Base-by-base conservation (phyloP, 805 yeast genomes). In the Clavispora santaluciae region DNA sequence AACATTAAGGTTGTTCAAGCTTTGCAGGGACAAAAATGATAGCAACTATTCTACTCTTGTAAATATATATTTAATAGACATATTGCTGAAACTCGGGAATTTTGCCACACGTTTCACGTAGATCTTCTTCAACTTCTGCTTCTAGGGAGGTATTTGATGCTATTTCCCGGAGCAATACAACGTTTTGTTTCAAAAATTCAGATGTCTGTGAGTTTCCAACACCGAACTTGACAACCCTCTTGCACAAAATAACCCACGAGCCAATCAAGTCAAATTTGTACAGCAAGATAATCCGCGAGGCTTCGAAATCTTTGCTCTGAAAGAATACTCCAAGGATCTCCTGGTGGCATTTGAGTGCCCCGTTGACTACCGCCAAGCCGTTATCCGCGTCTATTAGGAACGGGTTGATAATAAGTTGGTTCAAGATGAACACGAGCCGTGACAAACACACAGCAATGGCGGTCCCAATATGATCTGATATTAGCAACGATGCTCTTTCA, bases 1-100 rank as follows among this genome's bases (percentile, higher is more conserved):
- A 90, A 89, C 62, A 83, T 86, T 59, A 78, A 81, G 65, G 83
- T 90, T 38, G 95, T 90, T 15, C 81, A 84, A 46, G 62, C 70
- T 2, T 62, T 68, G 46, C 72, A 68, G 53, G 65, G 56, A 39
- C 65, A 59, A 44, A 56, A 46, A 39, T 59, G 50, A 38, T 10
- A 5, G 38, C 10, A n/a, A n/a, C 10, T 9, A 18, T 28, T 15
- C 16, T 17, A 8, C 31, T 24, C 33, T 31, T 41, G 44, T 41
- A 37, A 26, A 40, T 40, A 40, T 24, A 33, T 12, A 35, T 13
- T 22, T 9, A 25, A 34, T 31, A 13, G 17, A 43, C 16, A 12
- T 30, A 24, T 13, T 40, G 18, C 22, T 16, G 35, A 15, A 40
- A n/a, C 28, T 45, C 51, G 3, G 49, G 44, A 11, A 33, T 40